A percentile compares a stretch with the other conserved stretches of the same genome.
These are phyloP conservation scores for Rhizopogon rudus DNA, from an alignment of 768 basidiomycete species.

Conservation along the genomic window DNA sequence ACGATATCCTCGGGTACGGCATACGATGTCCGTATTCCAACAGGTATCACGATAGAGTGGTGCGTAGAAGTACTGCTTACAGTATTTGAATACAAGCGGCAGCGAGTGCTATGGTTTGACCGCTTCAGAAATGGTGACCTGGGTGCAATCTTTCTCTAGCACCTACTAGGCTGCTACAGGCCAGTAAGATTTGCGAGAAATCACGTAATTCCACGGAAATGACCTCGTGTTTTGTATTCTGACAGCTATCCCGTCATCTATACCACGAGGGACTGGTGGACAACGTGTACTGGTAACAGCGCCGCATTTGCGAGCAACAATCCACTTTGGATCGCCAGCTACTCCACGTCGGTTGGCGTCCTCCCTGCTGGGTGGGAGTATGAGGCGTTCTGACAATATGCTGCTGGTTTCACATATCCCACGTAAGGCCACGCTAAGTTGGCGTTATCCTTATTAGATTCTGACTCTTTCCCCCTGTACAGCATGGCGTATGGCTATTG, in stretches of 20 bases:
- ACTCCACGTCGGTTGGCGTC: slow-evolving; percentile 41
- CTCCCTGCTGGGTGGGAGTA: slow-evolving; percentile 58
- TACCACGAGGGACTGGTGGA: slow-evolving; percentile 67
- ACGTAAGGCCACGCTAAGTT: background rate
- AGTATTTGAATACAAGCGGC: slow-evolving; percentile 26
- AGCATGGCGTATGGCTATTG: slow-evolving; percentile 17
- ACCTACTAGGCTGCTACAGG: slow-evolving; percentile 47
- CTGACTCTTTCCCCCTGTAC: background rate
- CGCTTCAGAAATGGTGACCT: slow-evolving; percentile 52
- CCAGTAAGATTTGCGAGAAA: slow-evolving; percentile 29
- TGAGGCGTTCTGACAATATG: slow-evolving; percentile 57
- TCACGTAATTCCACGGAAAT: background rate
- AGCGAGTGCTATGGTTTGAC: slow-evolving; percentile 51
- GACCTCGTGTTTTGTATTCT: background rate
- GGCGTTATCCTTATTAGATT: background rate
- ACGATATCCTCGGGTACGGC: no score
- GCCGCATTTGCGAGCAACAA: slow-evolving; percentile 42
- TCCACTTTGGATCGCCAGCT: slow-evolving; percentile 60
- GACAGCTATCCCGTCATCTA: slow-evolving; percentile 52
- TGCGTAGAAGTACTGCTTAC: no score
- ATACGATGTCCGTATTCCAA: no score
- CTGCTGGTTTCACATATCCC: slow-evolving; percentile 28
- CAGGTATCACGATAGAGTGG: no score
- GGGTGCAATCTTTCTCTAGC: slow-evolving; percentile 58
- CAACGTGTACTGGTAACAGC: slow-evolving; percentile 56